A percentile compares a stretch with the other conserved stretches of the same genome.
Conservation (phyloP, 2,329 filamentous ascomycete species). For the Dendryphion nanum region DNA sequence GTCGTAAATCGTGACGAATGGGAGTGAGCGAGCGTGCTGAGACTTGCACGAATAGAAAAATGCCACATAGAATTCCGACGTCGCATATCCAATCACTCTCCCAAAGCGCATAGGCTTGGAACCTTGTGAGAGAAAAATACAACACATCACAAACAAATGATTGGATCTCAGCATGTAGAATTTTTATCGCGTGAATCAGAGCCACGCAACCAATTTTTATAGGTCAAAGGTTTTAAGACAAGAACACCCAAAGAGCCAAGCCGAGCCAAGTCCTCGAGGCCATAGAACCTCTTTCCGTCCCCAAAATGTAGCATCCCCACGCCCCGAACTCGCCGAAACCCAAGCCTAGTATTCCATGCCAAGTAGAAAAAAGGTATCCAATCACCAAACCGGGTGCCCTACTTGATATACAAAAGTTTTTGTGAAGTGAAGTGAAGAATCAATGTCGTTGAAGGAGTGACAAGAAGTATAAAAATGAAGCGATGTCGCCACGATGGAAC, state of each 20-base stretch:
- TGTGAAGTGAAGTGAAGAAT: slow-evolving; percentile 14
- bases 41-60: too few relatives aligned
- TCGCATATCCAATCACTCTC: too few relatives aligned
- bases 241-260: slow-evolving; percentile 7
- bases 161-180: too few relatives aligned
- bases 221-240: slow-evolving; percentile 12
- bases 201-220: slow-evolving; percentile 11
- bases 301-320: not conserved
- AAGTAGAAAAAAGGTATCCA: not conserved
- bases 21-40: too few relatives aligned
- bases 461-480: slow-evolving; percentile 17
- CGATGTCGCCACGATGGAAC: not conserved
- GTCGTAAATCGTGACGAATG: too few relatives aligned
- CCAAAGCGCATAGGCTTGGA: too few relatives aligned
- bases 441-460: slow-evolving; percentile 18
- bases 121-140: too few relatives aligned
- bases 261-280: slow-evolving; percentile 5
- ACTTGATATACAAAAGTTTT: slow-evolving; percentile 22
- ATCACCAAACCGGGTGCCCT: not conserved
- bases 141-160: too few relatives aligned
- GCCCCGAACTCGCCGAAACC: not conserved
- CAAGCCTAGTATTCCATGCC: not conserved
- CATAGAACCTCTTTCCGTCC: not conserved
- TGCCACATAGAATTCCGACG: too few relatives aligned
- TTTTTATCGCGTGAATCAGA: too few relatives aligned